A percentile compares a stretch with the other conserved stretches of the same genome.
Conservation (phyloP, 2,329 filamentous ascomycete genomes). For the Calonectria fujianensis region DNA sequence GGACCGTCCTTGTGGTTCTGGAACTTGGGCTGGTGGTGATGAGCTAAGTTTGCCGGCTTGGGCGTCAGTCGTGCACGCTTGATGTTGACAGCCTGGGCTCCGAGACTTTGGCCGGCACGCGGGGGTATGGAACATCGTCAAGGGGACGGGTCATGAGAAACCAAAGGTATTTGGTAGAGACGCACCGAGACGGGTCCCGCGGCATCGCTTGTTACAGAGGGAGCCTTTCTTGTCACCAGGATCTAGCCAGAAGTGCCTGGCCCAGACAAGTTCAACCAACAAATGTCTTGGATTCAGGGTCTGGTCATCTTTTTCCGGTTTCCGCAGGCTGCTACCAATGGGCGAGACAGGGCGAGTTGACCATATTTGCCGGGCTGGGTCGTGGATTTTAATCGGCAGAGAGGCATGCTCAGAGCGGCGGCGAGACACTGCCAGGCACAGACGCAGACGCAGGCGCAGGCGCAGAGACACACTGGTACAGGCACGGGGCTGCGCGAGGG, state of each 20-base stretch:
- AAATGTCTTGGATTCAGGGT: slow-evolving; percentile 39
- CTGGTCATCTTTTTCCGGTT: slow-evolving; percentile 4
- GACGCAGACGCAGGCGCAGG: slow-evolving; percentile 17
- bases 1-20: slow-evolving; percentile 18
- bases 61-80: slow-evolving; percentile 14
- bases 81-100: neutral
- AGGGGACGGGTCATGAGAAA: slow-evolving; percentile 25
- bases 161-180: slow-evolving; percentile 33
- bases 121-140: slow-evolving; percentile 26
- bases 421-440: slow-evolving; percentile 28
- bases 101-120: slow-evolving; percentile 14
- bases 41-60: slow-evolving; percentile 21
- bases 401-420: slow-evolving; percentile 9
- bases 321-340: slow-evolving; percentile 14
- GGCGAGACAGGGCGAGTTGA: slow-evolving; percentile 10
- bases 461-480: slow-evolving; percentile 25
- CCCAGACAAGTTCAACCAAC: slow-evolving; percentile 28
- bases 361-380: slow-evolving; percentile 19
- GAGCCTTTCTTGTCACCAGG: slow-evolving; percentile 28
- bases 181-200: slow-evolving; percentile 28
- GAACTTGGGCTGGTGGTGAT: slow-evolving; percentile 18
- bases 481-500: slow-evolving; percentile 50
- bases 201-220: slow-evolving; percentile 37
- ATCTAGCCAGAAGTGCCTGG: slow-evolving; percentile 25
- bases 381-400: slow-evolving; percentile 27